Percentiles rank a stretch among this genome's conserved stretches.
Evolutionary conservation across 176 grass and related monocot genomes (phyloP).

Genomic region (Musa schizocarpa): DNA sequence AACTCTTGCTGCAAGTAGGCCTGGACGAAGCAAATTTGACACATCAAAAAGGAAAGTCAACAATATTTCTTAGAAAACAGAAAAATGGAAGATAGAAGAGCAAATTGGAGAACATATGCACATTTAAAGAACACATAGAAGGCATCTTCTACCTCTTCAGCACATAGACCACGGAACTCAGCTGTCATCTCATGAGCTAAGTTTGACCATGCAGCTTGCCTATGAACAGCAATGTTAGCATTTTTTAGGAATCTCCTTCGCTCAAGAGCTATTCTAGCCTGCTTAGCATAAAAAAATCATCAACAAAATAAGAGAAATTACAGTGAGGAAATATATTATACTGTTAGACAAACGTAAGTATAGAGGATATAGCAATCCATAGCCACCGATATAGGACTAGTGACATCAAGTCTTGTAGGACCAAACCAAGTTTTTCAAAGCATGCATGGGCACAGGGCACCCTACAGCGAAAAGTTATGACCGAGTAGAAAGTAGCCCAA

Average conservation of each 20-base stretch:
- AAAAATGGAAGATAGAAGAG: too few relatives aligned
- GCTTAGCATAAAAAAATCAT: conserved; percentile 9
- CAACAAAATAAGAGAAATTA: not conserved
- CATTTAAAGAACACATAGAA: not conserved
- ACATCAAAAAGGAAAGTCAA: not conserved
- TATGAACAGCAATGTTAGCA: conserved; percentile 82
- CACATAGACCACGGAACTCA: conserved; percentile 96
- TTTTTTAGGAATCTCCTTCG: conserved; percentile 94
- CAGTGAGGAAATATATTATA: too few relatives aligned
- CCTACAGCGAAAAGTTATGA: too few relatives aligned
- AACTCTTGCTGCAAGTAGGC: conserved; percentile 97
- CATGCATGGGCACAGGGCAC: too few relatives aligned
- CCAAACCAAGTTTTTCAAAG: too few relatives aligned
- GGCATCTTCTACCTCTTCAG: conserved; percentile 72
- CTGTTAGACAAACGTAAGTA: too few relatives aligned
- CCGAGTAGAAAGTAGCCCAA: too few relatives aligned
- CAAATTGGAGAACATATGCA: too few relatives aligned
- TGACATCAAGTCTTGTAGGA: too few relatives aligned
- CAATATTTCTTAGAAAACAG: too few relatives aligned
- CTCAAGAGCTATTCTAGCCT: conserved; percentile 98
- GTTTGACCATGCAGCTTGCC: conserved; percentile 86
- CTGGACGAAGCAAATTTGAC: conserved; percentile 36
- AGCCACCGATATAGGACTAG: too few relatives aligned
- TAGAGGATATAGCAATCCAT: not conserved
- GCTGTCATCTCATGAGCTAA: conserved; percentile 99